Percentiles rank a stretch among this genome's conserved stretches.
Evolutionary conservation across 1,284 basidiomycete genomes (phyloP).

Genomic region (Cerrena zonata): DNA sequence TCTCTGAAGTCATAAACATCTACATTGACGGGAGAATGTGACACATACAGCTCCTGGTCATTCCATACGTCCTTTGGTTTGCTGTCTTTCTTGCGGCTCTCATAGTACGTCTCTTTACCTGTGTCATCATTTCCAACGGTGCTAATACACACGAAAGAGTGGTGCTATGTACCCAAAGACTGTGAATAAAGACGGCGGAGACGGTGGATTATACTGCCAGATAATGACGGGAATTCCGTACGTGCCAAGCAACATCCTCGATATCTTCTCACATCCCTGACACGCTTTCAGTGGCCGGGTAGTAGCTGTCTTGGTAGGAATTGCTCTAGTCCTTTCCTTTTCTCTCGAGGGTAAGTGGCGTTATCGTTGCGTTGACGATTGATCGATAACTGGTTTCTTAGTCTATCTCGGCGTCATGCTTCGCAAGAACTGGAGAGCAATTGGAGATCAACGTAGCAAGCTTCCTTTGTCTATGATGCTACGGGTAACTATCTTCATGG

Average conservation of each 20-base stretch:
- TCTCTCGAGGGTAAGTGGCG: conserved; percentile 13
- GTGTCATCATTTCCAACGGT: too few relatives aligned
- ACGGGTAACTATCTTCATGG: conserved; percentile 17
- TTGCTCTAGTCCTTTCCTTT: conserved; percentile 14
- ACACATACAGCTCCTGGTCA: conserved; percentile 12
- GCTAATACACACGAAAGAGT: too few relatives aligned
- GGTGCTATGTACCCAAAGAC: conserved; percentile 10
- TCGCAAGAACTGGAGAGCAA: conserved; percentile 19
- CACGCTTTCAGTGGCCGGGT: conserved; percentile 12
- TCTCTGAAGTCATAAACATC: background rate
- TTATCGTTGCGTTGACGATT: too few relatives aligned
- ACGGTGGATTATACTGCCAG: conserved; percentile 16
- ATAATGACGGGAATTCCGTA: conserved; percentile 15
- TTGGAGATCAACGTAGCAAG: conserved; percentile 13
- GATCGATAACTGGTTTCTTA: background rate
- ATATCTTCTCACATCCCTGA: background rate
- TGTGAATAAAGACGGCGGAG: conserved; percentile 10
- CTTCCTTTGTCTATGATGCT: conserved; percentile 18
- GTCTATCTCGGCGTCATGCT: conserved; percentile 14
- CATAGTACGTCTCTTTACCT: conserved; percentile 14
- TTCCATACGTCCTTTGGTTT: conserved; percentile 18
- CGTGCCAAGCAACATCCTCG: conserved; percentile 1
- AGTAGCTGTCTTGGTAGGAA: conserved; percentile 12
- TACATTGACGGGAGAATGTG: background rate
- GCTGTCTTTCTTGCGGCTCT: conserved; percentile 13